Percentiles rank a stretch among this genome's conserved stretches.
These are phyloP conservation scores for Grifola frondosa DNA, from an alignment of 1,284 basidiomycete species.

Conservation along the genomic window DNA sequence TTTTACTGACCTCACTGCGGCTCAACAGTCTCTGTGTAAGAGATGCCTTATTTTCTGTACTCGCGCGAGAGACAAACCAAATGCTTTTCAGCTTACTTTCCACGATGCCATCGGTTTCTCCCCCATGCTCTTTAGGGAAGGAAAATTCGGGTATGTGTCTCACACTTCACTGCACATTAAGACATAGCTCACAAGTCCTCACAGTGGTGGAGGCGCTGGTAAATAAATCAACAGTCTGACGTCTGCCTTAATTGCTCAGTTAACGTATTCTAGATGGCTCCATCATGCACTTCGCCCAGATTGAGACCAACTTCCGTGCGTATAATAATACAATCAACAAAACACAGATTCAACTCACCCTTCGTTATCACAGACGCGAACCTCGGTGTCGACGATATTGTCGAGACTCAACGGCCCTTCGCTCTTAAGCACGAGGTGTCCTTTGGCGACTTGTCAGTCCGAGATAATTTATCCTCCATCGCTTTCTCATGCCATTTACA, in stretches of 20 bases:
- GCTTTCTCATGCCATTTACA: conserved; percentile 7
- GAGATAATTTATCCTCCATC: background rate
- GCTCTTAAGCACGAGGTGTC: conserved; percentile 35
- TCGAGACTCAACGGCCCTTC: conserved; percentile 34
- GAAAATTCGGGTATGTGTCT: conserved; percentile 31
- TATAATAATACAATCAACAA: no score
- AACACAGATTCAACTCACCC: no score
- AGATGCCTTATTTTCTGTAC: background rate
- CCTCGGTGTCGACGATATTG: conserved; percentile 36
- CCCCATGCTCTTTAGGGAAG: conserved; percentile 13
- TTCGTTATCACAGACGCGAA: conserved; percentile 24
- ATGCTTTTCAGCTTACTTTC: conserved; percentile 28
- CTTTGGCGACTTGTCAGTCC: conserved; percentile 39
- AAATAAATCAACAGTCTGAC: background rate
- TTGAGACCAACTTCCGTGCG: conserved; percentile 33
- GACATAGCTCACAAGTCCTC: background rate
- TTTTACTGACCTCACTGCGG: background rate
- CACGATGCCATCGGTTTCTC: conserved; percentile 42
- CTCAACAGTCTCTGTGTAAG: conserved; percentile 20
- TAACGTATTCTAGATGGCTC: conserved; percentile 11
- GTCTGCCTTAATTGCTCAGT: background rate
- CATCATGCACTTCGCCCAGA: conserved; percentile 28
- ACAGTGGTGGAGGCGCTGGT: conserved; percentile 29
- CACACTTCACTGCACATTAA: background rate
- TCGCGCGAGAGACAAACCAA: background rate